Evolutionary conservation across 2,329 filamentous ascomycete genomes (phyloP).

Genomic region (Akanthomyces dipterigenus): DNA sequence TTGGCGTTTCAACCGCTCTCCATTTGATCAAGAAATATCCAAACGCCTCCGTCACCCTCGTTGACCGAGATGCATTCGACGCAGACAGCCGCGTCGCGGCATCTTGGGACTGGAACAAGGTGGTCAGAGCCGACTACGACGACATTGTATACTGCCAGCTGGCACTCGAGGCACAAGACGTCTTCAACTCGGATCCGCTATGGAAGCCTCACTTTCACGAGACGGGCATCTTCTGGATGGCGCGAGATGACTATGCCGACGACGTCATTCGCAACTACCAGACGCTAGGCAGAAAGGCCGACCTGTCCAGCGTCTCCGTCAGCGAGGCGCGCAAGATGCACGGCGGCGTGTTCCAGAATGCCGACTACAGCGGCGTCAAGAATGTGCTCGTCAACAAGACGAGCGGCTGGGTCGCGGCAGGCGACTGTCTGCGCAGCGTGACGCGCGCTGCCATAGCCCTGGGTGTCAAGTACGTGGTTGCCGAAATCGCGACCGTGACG

Average conservation of each 20-base stretch:
- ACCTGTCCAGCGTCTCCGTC: constrained; percentile 37
- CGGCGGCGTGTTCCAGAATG: constrained; percentile 51
- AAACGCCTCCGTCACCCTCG: constrained; percentile 44
- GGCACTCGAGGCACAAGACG: constrained; percentile 57
- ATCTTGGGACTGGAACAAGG: constrained; percentile 69
- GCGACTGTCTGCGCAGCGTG: constrained; percentile 47
- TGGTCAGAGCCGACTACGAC: constrained; percentile 62
- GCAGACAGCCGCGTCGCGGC: constrained; percentile 47
- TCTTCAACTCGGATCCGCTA: constrained; percentile 52
- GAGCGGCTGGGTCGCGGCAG: constrained; percentile 59
- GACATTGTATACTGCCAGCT: constrained; percentile 57
- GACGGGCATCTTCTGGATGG: constrained; percentile 53
- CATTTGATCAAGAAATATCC: constrained; percentile 48
- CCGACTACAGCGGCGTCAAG: constrained; percentile 52
- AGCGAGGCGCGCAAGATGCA: constrained; percentile 44
- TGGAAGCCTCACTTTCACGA: constrained; percentile 52
- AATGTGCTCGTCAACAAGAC: constrained; percentile 55
- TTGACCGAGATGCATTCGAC: constrained; percentile 50
- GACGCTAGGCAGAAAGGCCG: constrained; percentile 32
- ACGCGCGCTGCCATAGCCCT: constrained; percentile 45
- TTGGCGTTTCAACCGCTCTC: constrained; percentile 60
- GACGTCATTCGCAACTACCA: constrained; percentile 49
- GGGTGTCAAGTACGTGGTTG: constrained; percentile 53
- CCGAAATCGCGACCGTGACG: constrained; percentile 40
- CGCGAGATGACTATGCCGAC: constrained; percentile 41